Evolutionary conservation across 345 rosid species (phyloP).

Genomic region (Pugionium cornutum): DNA sequence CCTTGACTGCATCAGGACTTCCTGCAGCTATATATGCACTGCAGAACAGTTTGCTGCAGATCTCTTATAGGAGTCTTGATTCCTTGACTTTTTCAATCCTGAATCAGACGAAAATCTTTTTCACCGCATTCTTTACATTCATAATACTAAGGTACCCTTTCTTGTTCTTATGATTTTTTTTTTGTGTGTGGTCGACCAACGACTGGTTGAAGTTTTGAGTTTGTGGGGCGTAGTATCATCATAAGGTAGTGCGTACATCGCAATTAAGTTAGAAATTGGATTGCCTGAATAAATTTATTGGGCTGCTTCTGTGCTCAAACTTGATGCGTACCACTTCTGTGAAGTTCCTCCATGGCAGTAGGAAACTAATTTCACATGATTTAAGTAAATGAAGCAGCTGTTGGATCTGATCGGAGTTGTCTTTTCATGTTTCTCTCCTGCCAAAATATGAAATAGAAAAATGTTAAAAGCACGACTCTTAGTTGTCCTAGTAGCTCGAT

Average conservation of each 20-base stretch:
- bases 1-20: conserved; percentile 94
- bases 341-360: not conserved
- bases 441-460: not conserved
- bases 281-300: not conserved
- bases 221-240: not conserved
- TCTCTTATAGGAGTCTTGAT: conserved; percentile 93
- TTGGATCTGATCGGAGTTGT: not conserved
- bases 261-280: too few relatives aligned
- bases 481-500: conserved; percentile 1
- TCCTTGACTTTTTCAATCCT: conserved; percentile 91
- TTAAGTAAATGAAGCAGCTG: not conserved
- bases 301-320: not conserved
- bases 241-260: not conserved
- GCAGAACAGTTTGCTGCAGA: conserved; percentile 98
- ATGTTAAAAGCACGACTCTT: too few relatives aligned
- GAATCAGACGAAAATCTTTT: conserved; percentile 94
- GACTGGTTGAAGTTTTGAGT: not conserved
- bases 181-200: not conserved
- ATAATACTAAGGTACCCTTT: conserved; percentile 69
- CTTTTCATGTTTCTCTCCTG: not conserved
- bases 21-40: conserved; percentile 96
- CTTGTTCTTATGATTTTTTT: not conserved
- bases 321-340: not conserved
- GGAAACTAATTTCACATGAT: not conserved
- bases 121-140: conserved; percentile 86